Evolutionary conservation across 495 filamentous ascomycete genomes (phyloP), one percentile per base, ranked within the genome.

Genomic region (Lophium mytilinum): DNA sequence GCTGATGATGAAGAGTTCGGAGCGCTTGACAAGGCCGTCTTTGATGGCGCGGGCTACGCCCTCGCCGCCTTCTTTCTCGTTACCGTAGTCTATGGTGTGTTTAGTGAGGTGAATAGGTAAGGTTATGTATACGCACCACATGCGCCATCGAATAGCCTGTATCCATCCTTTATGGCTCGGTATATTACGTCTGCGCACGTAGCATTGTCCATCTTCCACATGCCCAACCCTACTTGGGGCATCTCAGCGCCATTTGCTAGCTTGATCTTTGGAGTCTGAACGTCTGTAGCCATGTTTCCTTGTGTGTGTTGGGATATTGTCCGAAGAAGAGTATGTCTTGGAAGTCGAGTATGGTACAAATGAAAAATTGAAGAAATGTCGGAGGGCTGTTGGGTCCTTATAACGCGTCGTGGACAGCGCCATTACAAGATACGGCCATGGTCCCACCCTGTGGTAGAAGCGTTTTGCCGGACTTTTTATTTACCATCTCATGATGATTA

Each of bases 1-100:
- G 54, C 75, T 81, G 4, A 84, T 86, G n/a, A 88, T 71, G 72
- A 85, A 88, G 55, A 87, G 67, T 36, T 87, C 73, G 15, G 77
- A 68, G 37, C 85, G 80, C 18, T 78, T 72, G n/a, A 83, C 65
- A 24, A 73, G 72, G 46, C 77, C 75, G 30, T 79, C 73, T 37
- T 73, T 73, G 68, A 87, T 83, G 24, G 77, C 83, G 19, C 65
- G 52, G 19, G 52, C 49, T 15, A 69, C 48, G 35, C 64, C 67
- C 14, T 73, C 63, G 6, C 84, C 84, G 7, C 79, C 79, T 57
- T 72, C 74, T 52, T 73, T 58, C 45, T 80, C 74, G 42, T 76
- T 78, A 19, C 68, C 73, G 64, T 80, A 84, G 48, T 75, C 79
- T 54, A 53, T 8, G 43, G n/a, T 7, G 0, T 24, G 9, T 50